Evolutionary conservation across 371 early-diverging fungal genomes (phyloP).

Genomic region (Rhizopus stolonifer): DNA sequence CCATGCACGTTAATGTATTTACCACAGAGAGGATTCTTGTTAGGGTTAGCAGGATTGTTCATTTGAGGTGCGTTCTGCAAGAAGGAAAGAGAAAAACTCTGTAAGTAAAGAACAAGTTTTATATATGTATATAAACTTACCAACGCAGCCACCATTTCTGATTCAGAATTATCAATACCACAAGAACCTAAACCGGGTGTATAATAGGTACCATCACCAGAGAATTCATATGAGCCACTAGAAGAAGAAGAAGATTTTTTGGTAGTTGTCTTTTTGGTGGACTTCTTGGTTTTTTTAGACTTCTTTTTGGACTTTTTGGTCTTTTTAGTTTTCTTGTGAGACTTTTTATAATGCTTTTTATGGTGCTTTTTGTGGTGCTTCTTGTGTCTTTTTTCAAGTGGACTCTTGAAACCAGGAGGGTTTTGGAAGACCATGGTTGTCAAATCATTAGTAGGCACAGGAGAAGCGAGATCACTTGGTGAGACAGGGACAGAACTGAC

Average conservation of each 20-base stretch:
- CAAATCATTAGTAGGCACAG: not conserved
- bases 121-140: slow-evolving; percentile 15
- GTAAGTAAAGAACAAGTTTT: not conserved
- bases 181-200: slow-evolving; percentile 37
- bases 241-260: slow-evolving; percentile 3
- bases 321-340: slow-evolving; percentile 8
- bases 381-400: slow-evolving; percentile 18
- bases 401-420: not conserved
- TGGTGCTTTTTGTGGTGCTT: slow-evolving; percentile 1
- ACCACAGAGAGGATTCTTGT: slow-evolving; percentile 40
- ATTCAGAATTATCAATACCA: slow-evolving; percentile 19
- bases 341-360: slow-evolving; percentile 1
- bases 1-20: slow-evolving; percentile 35
- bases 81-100: not conserved
- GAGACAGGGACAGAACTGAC: slow-evolving; percentile 11
- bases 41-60: slow-evolving; percentile 29
- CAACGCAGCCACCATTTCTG: slow-evolving; percentile 42
- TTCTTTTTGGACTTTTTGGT: slow-evolving; percentile 10
- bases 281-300: slow-evolving; percentile 11
- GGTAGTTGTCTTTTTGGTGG: slow-evolving; percentile 6
- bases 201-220: slow-evolving; percentile 44
- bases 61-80: slow-evolving; percentile 45
- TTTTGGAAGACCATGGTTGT: not conserved
- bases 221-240: slow-evolving; percentile 1
- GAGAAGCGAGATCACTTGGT: slow-evolving; percentile 1